These are phyloP conservation scores for Pachysandra terminalis DNA, from an alignment of 164 flowering plant species.

Conservation along the genomic window DNA sequence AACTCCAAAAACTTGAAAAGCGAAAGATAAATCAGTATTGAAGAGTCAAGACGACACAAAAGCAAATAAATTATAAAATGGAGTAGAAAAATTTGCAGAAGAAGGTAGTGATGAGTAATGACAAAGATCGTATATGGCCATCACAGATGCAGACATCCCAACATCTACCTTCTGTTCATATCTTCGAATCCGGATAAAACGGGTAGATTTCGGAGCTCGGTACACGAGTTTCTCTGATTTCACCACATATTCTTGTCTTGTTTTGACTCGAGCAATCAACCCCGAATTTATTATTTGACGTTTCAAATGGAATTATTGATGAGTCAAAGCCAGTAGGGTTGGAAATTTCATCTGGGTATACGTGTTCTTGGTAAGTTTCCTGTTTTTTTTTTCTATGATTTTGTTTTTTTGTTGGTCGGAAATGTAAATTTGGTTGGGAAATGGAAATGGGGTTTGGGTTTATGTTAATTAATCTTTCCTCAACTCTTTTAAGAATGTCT, in stretches of 20 bases:
- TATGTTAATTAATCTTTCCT: too few species aligned
- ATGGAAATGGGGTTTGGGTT: not conserved
- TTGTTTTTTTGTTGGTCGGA: not conserved
- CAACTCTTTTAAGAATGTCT: not conserved
- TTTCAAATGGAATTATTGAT: not conserved
- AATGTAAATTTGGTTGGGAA: not conserved
- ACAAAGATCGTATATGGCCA: too few species aligned
- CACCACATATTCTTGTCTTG: not conserved
- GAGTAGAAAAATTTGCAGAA: too few species aligned
- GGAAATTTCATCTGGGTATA: not conserved
- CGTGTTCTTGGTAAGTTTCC: not conserved
- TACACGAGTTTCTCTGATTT: not conserved
- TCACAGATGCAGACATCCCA: not conserved
- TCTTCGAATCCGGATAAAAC: not conserved
- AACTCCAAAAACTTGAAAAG: not conserved
- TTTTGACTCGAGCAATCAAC: not conserved
- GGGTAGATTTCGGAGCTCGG: not conserved
- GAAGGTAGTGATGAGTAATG: not conserved
- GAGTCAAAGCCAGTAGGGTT: not conserved
- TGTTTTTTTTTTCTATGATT: too few species aligned
- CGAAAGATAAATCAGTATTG: not conserved
- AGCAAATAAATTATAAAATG: not conserved
- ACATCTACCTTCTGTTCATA: not conserved
- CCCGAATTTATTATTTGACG: not conserved
- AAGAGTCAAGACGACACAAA: not conserved